Base-by-base conservation (phyloP, 768 basidiomycete species). In the Mycena olivaceomarginata region DNA sequence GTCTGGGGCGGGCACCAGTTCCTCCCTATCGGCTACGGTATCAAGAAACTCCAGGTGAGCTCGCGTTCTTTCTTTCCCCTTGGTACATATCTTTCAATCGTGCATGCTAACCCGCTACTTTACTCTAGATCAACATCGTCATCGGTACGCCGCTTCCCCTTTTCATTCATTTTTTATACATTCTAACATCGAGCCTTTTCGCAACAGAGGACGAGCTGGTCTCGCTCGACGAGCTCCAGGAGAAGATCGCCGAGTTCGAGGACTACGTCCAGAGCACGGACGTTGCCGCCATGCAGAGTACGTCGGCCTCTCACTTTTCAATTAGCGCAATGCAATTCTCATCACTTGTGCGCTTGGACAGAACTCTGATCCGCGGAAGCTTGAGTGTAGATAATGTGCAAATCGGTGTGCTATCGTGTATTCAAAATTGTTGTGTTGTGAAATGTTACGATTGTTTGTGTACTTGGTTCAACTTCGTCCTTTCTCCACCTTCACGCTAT, bases 1-100 rank as follows among this genome's bases (percentile, higher is more conserved):
- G 91, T 99, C 65, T 99, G 98, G 98, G 98, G 98, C 86, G 91
- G 92, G 53, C 96, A 94, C 87, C 98, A 97, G 88, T 90, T 99
- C 68, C 97, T 99, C 67, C 89, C 98, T 62, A 93, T 99, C 81
- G 98, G 97, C 72, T 99, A 94, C 85, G 91, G 91, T 79, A 79
- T 99, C 89, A 94, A 89, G 88, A 99, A 99, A 90, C 93, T 99
- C 75, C 98, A 82, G 82, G 81, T 80, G 68, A 76, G 70, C 67
- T 41, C 31, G 60, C 71, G 93, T 86, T 90, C 86, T 77, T 72
- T 90, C 92, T 83, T 86, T 92, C 81, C 86, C 87, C 65, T 57
- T 31, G 31, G 31, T 13, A 4, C 31, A 31, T 31, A 4, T 31
- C 25, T 25, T 25, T 25, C 25, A 25, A 1, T 25, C 2, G 31